phyloP scores from a whole-genome alignment of 108 stramenopile genomes.

The Schizochytrium sp. region DNA sequence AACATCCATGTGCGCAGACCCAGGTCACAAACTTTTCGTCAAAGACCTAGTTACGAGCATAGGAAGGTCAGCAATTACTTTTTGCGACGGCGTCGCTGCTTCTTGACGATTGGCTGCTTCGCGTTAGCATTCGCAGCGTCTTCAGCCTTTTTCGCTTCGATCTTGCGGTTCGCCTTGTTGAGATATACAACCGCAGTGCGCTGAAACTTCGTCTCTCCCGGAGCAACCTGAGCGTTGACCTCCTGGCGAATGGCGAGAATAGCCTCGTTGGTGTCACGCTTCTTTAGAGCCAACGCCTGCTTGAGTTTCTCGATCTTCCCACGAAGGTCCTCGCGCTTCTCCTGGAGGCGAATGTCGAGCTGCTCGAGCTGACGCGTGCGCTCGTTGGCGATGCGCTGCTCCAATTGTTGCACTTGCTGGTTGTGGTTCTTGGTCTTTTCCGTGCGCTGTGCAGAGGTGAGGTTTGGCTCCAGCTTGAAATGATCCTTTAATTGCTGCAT shows the following conservation, averaged over 20 bases:
- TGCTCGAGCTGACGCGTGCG: background rate
- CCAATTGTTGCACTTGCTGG: slow-evolving; percentile 31
- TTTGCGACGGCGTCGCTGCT: background rate
- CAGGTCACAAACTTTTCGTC: too few species aligned
- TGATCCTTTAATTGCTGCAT: slow-evolving; percentile 38
- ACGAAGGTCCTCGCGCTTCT: slow-evolving; percentile 34
- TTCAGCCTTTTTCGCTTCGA: slow-evolving; percentile 42
- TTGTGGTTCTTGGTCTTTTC: slow-evolving; percentile 35
- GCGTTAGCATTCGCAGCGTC: slow-evolving; percentile 20
- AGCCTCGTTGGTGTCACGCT: slow-evolving; percentile 25
- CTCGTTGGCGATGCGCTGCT: slow-evolving; percentile 28
- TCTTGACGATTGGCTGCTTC: background rate
- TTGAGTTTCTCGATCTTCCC: slow-evolving; percentile 35
- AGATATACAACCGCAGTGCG: slow-evolving; percentile 40
- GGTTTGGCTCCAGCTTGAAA: slow-evolving; percentile 24
- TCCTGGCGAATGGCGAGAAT: slow-evolving; percentile 26
- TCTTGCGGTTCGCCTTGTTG: slow-evolving; percentile 36
- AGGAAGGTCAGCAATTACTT: background rate
- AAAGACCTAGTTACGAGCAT: too few species aligned
- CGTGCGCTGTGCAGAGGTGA: slow-evolving; percentile 32
- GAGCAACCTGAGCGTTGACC: slow-evolving; percentile 29
- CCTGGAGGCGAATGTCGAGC: background rate
- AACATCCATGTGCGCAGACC: too few species aligned
- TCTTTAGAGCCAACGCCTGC: slow-evolving; percentile 32
- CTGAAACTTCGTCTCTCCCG: slow-evolving; percentile 49